Percentiles rank a stretch among this genome's conserved stretches.
These are phyloP conservation scores for Byssothecium circinans DNA, from an alignment of 2,329 filamentous ascomycete genomes.

Conservation along the genomic window DNA sequence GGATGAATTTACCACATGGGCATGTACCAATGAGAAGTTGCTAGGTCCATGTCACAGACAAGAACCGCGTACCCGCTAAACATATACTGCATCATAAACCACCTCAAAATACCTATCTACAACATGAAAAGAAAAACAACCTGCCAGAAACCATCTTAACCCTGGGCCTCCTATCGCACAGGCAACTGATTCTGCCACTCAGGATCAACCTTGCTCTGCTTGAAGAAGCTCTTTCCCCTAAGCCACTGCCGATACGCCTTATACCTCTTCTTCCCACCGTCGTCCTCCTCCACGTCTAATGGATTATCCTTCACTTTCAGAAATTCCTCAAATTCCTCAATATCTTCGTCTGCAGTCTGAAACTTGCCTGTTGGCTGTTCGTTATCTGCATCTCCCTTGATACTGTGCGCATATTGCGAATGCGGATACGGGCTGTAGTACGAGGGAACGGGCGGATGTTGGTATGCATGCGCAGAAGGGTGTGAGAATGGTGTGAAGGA, in stretches of 20 bases:
- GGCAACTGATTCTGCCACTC: conserved; percentile 47
- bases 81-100: too few species aligned
- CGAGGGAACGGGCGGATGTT: conserved; percentile 14
- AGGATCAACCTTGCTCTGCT: conserved; percentile 67
- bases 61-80: too few species aligned
- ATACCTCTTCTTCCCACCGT: conserved; percentile 89
- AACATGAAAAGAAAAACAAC: too few species aligned
- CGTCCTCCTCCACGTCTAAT: conserved; percentile 83
- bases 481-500: conserved; percentile 38
- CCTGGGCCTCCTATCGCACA: conserved; percentile 32
- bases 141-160: too few species aligned
- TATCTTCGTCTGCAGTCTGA: conserved; percentile 63
- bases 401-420: conserved; percentile 7
- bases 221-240: conserved; percentile 91
- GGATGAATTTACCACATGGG: too few species aligned
- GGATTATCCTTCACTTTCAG: conserved; percentile 78
- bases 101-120: too few species aligned
- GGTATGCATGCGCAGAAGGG: conserved; percentile 28
- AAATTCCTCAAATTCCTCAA: conserved; percentile 75
- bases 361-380: conserved; percentile 37
- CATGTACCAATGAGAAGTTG: too few species aligned
- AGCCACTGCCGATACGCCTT: conserved; percentile 97
- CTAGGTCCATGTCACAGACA: too few species aligned
- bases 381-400: background rate
- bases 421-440: conserved; percentile 16